Evolutionary conservation across 495 filamentous ascomycete genomes (phyloP).

Genomic region (Talaromyces stipitatus): DNA sequence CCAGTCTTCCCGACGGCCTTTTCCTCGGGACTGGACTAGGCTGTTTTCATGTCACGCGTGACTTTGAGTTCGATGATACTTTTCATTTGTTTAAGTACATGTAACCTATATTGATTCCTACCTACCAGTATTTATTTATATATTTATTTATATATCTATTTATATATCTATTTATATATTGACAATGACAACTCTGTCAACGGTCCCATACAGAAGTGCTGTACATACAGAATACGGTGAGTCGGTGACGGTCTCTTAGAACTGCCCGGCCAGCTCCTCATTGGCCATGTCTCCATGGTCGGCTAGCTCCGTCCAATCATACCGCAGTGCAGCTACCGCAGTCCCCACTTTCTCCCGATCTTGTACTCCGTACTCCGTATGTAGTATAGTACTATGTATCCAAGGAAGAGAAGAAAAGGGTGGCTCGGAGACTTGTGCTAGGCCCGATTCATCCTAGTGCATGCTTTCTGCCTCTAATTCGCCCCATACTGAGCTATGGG

Average conservation of each 20-base stretch:
- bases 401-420: not conserved
- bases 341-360: not conserved
- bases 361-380: too few species aligned
- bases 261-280: not conserved
- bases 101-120: not conserved
- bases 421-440: not conserved
- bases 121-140: too few species aligned
- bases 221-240: not conserved
- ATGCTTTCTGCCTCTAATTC: not conserved
- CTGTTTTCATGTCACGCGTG: not conserved
- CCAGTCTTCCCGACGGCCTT: not conserved
- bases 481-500: not conserved
- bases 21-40: not conserved
- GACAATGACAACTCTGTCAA: too few species aligned
- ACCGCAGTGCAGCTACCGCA: not conserved
- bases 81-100: too few species aligned
- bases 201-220: too few species aligned
- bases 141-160: too few species aligned
- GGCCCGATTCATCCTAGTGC: not conserved
- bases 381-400: too few species aligned
- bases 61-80: not conserved
- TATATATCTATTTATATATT: too few species aligned
- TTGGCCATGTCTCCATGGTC: not conserved
- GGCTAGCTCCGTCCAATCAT: not conserved
- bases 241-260: not conserved